Conservation (phyloP, 2,329 filamentous ascomycete species). For the Gliomastix tumulicola region DNA sequence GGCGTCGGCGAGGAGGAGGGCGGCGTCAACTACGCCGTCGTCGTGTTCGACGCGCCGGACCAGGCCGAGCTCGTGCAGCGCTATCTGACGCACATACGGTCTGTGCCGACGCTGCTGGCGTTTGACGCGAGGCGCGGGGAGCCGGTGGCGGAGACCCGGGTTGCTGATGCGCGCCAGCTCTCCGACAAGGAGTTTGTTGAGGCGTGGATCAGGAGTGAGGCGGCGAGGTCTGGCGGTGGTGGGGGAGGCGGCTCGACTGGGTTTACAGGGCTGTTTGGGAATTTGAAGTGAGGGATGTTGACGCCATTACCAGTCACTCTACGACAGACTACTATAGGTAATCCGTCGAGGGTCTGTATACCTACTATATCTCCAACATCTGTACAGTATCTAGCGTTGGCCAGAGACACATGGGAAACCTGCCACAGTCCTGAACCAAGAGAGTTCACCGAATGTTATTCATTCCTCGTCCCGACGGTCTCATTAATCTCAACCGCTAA, state of each 20-base stretch:
- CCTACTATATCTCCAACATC: no score
- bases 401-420: no score
- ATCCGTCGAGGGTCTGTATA: no score
- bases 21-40: constrained; percentile 44
- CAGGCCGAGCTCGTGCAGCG: constrained; percentile 38
- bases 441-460: no score
- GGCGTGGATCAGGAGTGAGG: constrained; percentile 47
- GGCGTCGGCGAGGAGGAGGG: constrained; percentile 48
- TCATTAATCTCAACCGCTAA: no score
- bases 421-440: no score
- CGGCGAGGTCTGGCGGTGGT: constrained; percentile 36
- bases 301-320: no score
- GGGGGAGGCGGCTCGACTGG: constrained; percentile 21
- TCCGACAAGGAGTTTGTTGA: constrained; percentile 41
- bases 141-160: constrained; percentile 38
- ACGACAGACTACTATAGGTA: no score
- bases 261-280: constrained; percentile 34
- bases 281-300: constrained; percentile 9
- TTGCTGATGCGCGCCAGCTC: constrained; percentile 41
- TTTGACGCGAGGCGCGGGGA: constrained; percentile 44
- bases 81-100: constrained; percentile 54
- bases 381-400: no score
- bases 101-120: constrained; percentile 49
- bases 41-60: constrained; percentile 53
- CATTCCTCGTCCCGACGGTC: no score